Evolutionary conservation across 495 filamentous ascomycete genomes (phyloP).

Genomic region (Penicillium silybi): DNA sequence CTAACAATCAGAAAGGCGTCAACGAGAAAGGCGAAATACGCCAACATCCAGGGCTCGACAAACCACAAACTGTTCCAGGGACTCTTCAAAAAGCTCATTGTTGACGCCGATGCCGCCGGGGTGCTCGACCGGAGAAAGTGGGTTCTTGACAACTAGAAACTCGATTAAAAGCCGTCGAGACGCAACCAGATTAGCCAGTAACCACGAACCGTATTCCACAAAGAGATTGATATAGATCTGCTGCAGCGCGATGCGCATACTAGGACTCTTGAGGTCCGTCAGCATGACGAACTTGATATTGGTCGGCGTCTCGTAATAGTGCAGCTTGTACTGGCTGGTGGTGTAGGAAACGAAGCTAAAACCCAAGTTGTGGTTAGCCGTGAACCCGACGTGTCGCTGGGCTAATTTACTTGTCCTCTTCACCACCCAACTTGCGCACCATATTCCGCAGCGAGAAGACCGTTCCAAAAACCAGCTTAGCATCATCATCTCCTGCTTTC

Average conservation of each 20-base stretch:
- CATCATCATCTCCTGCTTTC: conserved; percentile 75
- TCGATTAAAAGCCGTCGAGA: conserved; percentile 3
- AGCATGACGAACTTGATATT: conserved; percentile 95
- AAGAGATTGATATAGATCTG: conserved; percentile 98
- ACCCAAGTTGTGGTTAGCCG: not conserved
- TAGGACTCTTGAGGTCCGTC: conserved; percentile 83
- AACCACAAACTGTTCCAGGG: conserved; percentile 80
- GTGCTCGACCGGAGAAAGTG: conserved; percentile 85
- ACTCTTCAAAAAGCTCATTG: conserved; percentile 92
- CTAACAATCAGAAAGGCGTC: conserved; percentile 24
- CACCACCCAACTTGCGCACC: conserved; percentile 89
- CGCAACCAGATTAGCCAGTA: not conserved
- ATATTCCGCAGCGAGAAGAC: conserved; percentile 95
- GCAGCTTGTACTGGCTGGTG: conserved; percentile 93
- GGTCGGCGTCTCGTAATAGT: conserved; percentile 97
- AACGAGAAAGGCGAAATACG: conserved; percentile 3
- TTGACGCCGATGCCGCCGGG: conserved; percentile 81
- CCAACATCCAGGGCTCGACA: conserved; percentile 11
- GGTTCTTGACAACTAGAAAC: conserved; percentile 82
- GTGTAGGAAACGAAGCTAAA: conserved; percentile 80
- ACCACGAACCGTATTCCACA: conserved; percentile 79
- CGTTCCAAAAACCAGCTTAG: conserved; percentile 94
- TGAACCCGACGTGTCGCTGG: not conserved
- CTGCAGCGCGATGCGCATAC: conserved; percentile 88
- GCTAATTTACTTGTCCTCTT: conserved; percentile 67